A percentile compares a stretch with the other conserved stretches of the same genome.
Conservation (phyloP, 306 rosid species). For the Cercis canadensis region DNA sequence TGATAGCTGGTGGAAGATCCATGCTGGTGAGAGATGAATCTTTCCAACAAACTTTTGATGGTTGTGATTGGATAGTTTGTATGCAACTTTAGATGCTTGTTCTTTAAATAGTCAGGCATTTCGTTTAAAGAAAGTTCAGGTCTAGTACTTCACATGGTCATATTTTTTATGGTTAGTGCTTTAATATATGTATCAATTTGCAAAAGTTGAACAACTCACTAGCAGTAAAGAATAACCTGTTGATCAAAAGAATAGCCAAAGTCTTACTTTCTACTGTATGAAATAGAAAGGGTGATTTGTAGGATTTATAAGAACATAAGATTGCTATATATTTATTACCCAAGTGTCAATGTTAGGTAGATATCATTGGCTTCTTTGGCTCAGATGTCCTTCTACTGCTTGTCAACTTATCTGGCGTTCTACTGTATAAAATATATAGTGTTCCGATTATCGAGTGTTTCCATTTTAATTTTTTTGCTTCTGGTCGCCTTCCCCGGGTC, state of each 20-base stretch:
- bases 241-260: background rate
- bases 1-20: slow-evolving; percentile 78
- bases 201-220: background rate
- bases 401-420: background rate
- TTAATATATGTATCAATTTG: slow-evolving; percentile 15
- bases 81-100: slow-evolving; percentile 32
- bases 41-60: slow-evolving; percentile 32
- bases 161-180: slow-evolving; percentile 13
- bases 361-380: slow-evolving; percentile 1
- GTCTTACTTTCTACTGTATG: slow-evolving; percentile 8
- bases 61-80: slow-evolving; percentile 29
- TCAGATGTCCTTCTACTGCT: slow-evolving; percentile 4
- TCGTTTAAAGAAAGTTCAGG: background rate
- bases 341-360: background rate
- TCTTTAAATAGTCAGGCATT: slow-evolving; percentile 28
- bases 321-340: slow-evolving; percentile 16
- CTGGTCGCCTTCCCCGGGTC: background rate
- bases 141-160: slow-evolving; percentile 31
- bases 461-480: background rate
- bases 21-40: slow-evolving; percentile 71
- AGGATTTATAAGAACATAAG: background rate
- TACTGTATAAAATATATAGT: too few species aligned
- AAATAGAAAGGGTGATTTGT: background rate
- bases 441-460: background rate
- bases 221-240: slow-evolving; percentile 3